These are phyloP conservation scores for Metarhizium humberi DNA, from an alignment of 2,329 filamentous ascomycete genomes.

Conservation along the genomic window DNA sequence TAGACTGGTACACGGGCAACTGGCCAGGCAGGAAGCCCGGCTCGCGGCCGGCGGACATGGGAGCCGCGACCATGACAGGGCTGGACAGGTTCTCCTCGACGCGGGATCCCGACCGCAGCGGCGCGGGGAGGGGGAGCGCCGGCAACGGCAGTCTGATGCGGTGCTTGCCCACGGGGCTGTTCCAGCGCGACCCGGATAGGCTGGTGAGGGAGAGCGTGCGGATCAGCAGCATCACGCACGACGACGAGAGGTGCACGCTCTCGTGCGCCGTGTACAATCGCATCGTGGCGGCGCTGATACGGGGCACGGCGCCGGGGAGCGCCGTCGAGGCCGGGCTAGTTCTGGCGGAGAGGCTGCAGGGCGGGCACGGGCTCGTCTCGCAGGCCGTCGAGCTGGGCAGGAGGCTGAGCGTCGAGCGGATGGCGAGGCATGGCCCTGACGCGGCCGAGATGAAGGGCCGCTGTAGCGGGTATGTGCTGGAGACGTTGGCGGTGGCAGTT, in stretches of 20 bases:
- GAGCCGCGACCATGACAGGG: slow-evolving; percentile 27
- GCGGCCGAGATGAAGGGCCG: slow-evolving; percentile 15
- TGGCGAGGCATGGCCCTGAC: slow-evolving; percentile 23
- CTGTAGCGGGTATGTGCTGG: slow-evolving; percentile 32
- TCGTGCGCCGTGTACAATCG: slow-evolving; percentile 31
- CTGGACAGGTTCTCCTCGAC: slow-evolving; percentile 19
- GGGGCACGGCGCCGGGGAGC: slow-evolving; percentile 3
- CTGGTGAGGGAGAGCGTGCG: slow-evolving; percentile 22
- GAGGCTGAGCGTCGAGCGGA: neutral
- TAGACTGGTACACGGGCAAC: slow-evolving; percentile 31
- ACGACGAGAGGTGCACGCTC: slow-evolving; percentile 24
- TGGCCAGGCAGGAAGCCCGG: slow-evolving; percentile 31
- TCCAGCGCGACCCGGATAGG: slow-evolving; percentile 18
- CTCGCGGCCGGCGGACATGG: slow-evolving; percentile 27
- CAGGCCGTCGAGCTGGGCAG: neutral
- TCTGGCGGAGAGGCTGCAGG: neutral
- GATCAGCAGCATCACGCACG: slow-evolving; percentile 30
- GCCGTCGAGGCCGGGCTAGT: neutral
- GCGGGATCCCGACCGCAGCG: slow-evolving; percentile 20
- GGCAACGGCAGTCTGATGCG: slow-evolving; percentile 40
- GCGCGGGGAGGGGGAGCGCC: slow-evolving; percentile 27
- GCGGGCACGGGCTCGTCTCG: neutral
- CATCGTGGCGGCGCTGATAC: slow-evolving; percentile 24
- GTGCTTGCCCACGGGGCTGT: slow-evolving; percentile 35
- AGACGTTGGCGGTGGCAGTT: slow-evolving; percentile 30